Percentiles rank a stretch among this genome's conserved stretches.
phyloP scores from a whole-genome alignment of 1,139 yeast species.

The Kurtzmaniella quercitrusa region DNA sequence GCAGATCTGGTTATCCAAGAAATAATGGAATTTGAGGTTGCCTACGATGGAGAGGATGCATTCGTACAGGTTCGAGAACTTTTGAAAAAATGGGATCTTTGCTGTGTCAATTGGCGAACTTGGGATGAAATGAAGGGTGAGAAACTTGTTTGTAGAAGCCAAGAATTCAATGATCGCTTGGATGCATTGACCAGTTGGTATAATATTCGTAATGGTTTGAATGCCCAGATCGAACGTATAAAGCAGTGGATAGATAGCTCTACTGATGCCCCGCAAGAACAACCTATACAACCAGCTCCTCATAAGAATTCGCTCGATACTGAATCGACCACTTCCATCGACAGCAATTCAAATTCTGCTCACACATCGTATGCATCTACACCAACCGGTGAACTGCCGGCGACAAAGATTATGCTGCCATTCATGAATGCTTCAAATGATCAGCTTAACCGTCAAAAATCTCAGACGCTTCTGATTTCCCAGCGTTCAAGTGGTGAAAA shows the following conservation, averaged over 20 bases:
- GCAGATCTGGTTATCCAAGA: conserved; percentile 76
- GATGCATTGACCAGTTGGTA: conserved; percentile 86
- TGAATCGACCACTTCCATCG: background rate
- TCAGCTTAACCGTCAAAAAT: background rate
- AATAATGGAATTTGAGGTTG: conserved; percentile 58
- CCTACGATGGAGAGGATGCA: conserved; percentile 28
- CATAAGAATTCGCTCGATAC: background rate
- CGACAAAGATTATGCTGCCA: background rate
- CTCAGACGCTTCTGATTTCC: background rate
- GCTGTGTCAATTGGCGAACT: conserved; percentile 79
- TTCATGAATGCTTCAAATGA: background rate
- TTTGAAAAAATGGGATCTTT: conserved; percentile 60
- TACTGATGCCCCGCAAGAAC: background rate
- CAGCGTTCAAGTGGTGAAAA: background rate
- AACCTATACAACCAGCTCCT: background rate
- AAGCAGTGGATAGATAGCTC: conserved; percentile 1
- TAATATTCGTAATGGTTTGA: conserved; percentile 68
- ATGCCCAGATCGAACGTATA: conserved; percentile 11
- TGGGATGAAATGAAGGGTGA: conserved; percentile 73
- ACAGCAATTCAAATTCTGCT: background rate
- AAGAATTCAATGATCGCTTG: conserved; percentile 60
- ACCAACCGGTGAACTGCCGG: background rate
- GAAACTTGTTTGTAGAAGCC: conserved; percentile 66
- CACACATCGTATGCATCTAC: background rate
- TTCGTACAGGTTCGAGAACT: conserved; percentile 49